A percentile compares a stretch with the other conserved stretches of the same genome.
Evolutionary conservation across 495 filamentous ascomycete genomes (phyloP).

Genomic region (Xanthoparmelia taractica): DNA sequence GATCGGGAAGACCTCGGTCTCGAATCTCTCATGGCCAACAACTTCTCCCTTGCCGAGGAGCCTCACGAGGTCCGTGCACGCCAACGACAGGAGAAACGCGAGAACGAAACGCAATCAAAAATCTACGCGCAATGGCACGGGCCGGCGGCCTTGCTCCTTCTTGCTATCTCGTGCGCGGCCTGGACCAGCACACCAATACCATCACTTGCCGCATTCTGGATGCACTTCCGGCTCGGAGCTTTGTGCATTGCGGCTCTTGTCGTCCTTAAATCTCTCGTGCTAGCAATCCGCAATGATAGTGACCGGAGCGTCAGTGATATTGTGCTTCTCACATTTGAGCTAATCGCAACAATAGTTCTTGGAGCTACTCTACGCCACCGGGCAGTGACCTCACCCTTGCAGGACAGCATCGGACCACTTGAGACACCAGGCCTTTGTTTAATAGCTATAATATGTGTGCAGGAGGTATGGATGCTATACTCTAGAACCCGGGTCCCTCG

Average conservation of each 20-base stretch:
- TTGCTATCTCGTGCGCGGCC: conserved; percentile 10
- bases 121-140: not conserved
- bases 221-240: conserved; percentile 31
- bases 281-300: conserved; percentile 34
- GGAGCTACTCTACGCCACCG: not conserved
- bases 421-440: not conserved
- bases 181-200: conserved; percentile 36
- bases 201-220: conserved; percentile 31
- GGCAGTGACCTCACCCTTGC: not conserved
- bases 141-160: not conserved
- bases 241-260: conserved; percentile 38
- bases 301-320: conserved; percentile 41
- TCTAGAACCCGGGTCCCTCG: not conserved
- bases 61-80: conserved; percentile 25
- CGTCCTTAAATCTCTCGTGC: conserved; percentile 37
- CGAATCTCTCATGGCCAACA: conserved; percentile 39
- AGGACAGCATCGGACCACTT: conserved; percentile 2
- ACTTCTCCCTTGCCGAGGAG: conserved; percentile 40
- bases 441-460: not conserved
- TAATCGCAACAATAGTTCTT: conserved; percentile 30
- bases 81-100: conserved; percentile 20
- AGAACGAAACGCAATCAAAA: conserved; percentile 1
- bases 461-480: conserved; percentile 1
- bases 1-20: conserved; percentile 42
- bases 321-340: conserved; percentile 38